Evolutionary conservation across 2,329 filamentous ascomycete species (phyloP).

Genomic region (Thielaviopsis punctulata): DNA sequence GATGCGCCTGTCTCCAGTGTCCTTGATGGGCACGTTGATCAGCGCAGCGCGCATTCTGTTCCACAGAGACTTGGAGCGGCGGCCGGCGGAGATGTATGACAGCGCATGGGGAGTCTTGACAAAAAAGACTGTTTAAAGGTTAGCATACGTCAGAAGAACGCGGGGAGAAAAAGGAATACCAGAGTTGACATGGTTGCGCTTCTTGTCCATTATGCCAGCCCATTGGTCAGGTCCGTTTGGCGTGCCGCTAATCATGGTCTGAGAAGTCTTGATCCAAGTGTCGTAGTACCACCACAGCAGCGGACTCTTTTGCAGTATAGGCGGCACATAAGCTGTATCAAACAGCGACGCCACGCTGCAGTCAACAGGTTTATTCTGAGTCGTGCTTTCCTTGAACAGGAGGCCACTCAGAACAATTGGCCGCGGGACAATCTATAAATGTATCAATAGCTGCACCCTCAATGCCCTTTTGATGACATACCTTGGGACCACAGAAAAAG

Average conservation of each 20-base stretch:
- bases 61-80: conserved; percentile 18
- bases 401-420: conserved; percentile 4
- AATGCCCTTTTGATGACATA: too few relatives aligned
- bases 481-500: conserved; percentile 29
- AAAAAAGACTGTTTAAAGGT: conserved; percentile 22
- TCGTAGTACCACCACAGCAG: conserved; percentile 31
- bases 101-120: conserved; percentile 26
- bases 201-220: conserved; percentile 25
- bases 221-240: conserved; percentile 30
- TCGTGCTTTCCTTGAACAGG: background rate
- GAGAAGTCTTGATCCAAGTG: conserved; percentile 25
- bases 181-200: conserved; percentile 21
- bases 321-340: conserved; percentile 34
- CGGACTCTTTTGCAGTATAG: conserved; percentile 24
- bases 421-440: background rate
- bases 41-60: conserved; percentile 22
- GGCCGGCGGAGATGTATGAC: conserved; percentile 25
- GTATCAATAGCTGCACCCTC: background rate
- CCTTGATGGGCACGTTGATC: conserved; percentile 24
- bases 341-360: conserved; percentile 30
- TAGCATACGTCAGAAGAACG: background rate
- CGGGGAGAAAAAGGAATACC: conserved; percentile 14
- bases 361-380: conserved; percentile 29
- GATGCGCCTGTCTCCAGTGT: conserved; percentile 24
- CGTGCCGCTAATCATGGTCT: conserved; percentile 28